Percentiles rank a stretch among this genome's conserved stretches.
phyloP scores from a whole-genome alignment of 1,284 basidiomycete species.

The Agaricales sp. region DNA sequence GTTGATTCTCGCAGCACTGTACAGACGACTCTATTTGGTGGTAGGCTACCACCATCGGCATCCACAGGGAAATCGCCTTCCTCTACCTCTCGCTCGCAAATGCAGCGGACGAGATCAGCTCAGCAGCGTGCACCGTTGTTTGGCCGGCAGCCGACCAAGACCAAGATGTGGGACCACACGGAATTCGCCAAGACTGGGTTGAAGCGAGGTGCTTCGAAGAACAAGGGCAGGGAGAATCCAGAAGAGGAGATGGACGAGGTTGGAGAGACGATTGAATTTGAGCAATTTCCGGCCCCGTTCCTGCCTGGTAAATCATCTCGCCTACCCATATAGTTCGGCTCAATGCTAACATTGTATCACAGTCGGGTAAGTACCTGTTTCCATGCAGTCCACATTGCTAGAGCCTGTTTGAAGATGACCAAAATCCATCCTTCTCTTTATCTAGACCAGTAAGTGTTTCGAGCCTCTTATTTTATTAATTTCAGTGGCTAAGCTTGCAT shows the following conservation, averaged over 20 bases:
- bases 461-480: conserved; percentile 1
- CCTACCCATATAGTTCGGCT: background rate
- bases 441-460: conserved; percentile 23
- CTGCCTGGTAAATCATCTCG: conserved; percentile 38
- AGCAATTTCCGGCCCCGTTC: conserved; percentile 74
- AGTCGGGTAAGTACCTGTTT: conserved; percentile 35
- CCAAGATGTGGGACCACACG: conserved; percentile 82
- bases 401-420: too few relatives aligned
- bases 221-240: conserved; percentile 29
- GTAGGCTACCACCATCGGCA: conserved; percentile 26
- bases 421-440: conserved; percentile 4
- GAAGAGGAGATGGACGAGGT: conserved; percentile 33
- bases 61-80: conserved; percentile 20
- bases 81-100: conserved; percentile 18
- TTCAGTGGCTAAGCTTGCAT: too few relatives aligned
- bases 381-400: too few relatives aligned
- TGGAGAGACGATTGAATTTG: conserved; percentile 58
- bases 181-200: conserved; percentile 71
- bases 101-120: conserved; percentile 32
- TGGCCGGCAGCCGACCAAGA: conserved; percentile 46
- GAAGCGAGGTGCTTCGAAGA: conserved; percentile 34
- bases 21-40: conserved; percentile 63
- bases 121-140: conserved; percentile 28
- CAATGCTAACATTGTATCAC: conserved; percentile 7
- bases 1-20: conserved; percentile 17